phyloP scores from a whole-genome alignment of 441 rosid genomes.

The Jatropha multifida region DNA sequence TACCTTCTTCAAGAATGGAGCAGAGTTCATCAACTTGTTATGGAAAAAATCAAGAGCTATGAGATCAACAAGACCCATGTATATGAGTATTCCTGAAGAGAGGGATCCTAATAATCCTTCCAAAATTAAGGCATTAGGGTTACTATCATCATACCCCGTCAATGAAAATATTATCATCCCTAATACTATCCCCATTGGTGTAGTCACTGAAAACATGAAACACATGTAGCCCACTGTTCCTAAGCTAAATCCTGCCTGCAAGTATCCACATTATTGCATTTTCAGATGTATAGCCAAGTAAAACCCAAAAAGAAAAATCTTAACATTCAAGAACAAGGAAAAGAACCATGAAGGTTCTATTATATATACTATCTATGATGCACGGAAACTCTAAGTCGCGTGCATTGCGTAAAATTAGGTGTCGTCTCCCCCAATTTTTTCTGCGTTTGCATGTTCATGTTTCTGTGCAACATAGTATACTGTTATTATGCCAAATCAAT shows the following conservation, averaged over 20 bases:
- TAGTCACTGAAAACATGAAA: slow-evolving; percentile 83
- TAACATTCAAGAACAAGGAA: background rate
- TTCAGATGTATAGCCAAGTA: background rate
- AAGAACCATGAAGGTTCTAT: background rate
- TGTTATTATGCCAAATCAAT: too few relatives aligned
- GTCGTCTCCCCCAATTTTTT: too few relatives aligned
- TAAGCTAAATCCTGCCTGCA: slow-evolving; percentile 78
- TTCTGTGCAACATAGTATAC: too few relatives aligned
- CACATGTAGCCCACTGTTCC: slow-evolving; percentile 83
- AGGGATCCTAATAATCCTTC: slow-evolving; percentile 82
- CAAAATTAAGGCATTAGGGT: slow-evolving; percentile 71
- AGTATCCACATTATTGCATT: background rate
- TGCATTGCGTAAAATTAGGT: too few relatives aligned
- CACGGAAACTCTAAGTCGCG: too few relatives aligned
- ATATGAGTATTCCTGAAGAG: slow-evolving; percentile 80
- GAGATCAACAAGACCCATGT: slow-evolving; percentile 96
- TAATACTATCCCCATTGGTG: slow-evolving; percentile 77
- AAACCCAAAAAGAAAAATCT: background rate
- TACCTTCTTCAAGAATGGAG: slow-evolving; percentile 58
- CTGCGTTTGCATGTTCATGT: too few relatives aligned
- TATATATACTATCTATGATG: too few relatives aligned
- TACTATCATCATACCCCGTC: slow-evolving; percentile 79
- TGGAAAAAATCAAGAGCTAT: slow-evolving; percentile 86
- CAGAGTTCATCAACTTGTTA: slow-evolving; percentile 72
- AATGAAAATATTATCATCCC: slow-evolving; percentile 78